Evolutionary conservation across 371 early-diverging fungal genomes (phyloP).

Genomic region (Mortierella sp.): DNA sequence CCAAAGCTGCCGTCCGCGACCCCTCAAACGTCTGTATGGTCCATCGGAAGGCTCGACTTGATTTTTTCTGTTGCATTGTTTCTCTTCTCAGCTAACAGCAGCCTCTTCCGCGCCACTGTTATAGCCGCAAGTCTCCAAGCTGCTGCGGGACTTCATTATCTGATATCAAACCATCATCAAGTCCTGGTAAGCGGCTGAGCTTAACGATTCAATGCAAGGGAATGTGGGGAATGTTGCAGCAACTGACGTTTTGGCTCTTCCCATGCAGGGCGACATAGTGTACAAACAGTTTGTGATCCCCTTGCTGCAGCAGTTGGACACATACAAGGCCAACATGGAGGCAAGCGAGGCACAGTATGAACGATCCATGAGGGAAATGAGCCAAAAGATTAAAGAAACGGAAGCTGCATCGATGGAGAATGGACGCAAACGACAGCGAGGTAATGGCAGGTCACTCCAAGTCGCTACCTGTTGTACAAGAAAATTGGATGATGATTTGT

Average conservation of each 20-base stretch:
- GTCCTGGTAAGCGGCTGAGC: conserved; percentile 56
- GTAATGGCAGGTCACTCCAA: no score
- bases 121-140: conserved; percentile 63
- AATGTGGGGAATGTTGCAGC: neutral
- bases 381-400: conserved; percentile 63
- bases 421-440: conserved; percentile 61
- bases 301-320: conserved; percentile 58
- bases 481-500: neutral
- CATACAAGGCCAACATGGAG: conserved; percentile 58
- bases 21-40: conserved; percentile 43
- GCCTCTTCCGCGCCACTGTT: neutral
- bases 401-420: conserved; percentile 60
- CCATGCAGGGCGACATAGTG: conserved; percentile 57
- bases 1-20: conserved; percentile 56
- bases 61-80: no score
- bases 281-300: conserved; percentile 62
- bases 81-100: no score
- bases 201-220: neutral
- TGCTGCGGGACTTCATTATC: conserved; percentile 64
- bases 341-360: conserved; percentile 63
- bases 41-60: neutral
- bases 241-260: no score
- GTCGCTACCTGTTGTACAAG: conserved; percentile 5
- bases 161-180: conserved; percentile 68
- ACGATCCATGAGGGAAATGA: conserved; percentile 58